Evolutionary conservation across 1,284 basidiomycete genomes (phyloP).

Genomic region (Xerocomus tenax): DNA sequence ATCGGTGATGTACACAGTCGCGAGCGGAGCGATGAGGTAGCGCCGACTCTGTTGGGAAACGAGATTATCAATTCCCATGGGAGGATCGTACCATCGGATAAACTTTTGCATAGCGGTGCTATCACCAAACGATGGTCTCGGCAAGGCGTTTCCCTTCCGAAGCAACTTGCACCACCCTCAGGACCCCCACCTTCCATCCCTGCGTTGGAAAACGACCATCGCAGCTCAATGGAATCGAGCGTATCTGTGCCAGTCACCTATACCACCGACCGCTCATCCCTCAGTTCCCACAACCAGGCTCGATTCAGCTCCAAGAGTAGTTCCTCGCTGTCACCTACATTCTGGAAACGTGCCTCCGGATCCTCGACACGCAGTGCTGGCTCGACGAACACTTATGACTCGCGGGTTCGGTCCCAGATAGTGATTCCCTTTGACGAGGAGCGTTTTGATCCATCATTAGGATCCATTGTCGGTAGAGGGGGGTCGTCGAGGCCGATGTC

Average conservation of each 20-base stretch:
- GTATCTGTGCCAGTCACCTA: slow-evolving; percentile 32
- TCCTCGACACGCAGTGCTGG: slow-evolving; percentile 47
- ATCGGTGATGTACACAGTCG: background rate
- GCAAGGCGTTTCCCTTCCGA: slow-evolving; percentile 43
- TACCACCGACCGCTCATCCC: slow-evolving; percentile 36
- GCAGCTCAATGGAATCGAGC: slow-evolving; percentile 19
- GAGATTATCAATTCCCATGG: background rate
- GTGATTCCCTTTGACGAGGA: slow-evolving; percentile 9
- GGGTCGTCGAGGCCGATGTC: slow-evolving; percentile 18
- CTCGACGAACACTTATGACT: slow-evolving; percentile 42
- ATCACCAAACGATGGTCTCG: slow-evolving; percentile 51
- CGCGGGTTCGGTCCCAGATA: slow-evolving; percentile 28
- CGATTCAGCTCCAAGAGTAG: slow-evolving; percentile 40
- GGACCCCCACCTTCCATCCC: slow-evolving; percentile 51
- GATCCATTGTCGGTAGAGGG: slow-evolving; percentile 4
- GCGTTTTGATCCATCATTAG: slow-evolving; percentile 8
- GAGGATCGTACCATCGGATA: slow-evolving; percentile 12
- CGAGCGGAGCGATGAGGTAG: slow-evolving; percentile 5
- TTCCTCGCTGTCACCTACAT: slow-evolving; percentile 42
- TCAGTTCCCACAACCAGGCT: slow-evolving; percentile 31
- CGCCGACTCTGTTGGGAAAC: background rate
- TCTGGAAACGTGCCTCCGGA: slow-evolving; percentile 51
- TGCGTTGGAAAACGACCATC: slow-evolving; percentile 21
- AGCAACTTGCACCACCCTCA: slow-evolving; percentile 47
- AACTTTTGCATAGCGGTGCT: slow-evolving; percentile 21